These are phyloP conservation scores for Chenopodium quinoa DNA, from an alignment of 148 eudicot genomes.

Conservation along the genomic window DNA sequence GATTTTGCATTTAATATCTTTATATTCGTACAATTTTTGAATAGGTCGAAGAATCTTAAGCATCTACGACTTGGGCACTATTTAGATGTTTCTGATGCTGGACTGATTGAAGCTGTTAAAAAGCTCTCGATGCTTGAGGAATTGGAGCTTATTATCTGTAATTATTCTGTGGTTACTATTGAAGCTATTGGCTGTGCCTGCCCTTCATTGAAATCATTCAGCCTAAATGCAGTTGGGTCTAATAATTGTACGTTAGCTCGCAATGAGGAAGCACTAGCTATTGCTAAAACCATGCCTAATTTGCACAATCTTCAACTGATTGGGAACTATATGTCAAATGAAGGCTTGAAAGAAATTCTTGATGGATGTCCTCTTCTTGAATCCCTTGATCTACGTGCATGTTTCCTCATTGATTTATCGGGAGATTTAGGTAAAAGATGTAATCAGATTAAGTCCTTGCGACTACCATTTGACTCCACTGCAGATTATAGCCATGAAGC, in stretches of 20 bases:
- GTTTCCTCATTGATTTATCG: conserved; percentile 31
- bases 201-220: conserved; percentile 50
- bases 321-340: conserved; percentile 39
- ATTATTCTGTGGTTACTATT: conserved; percentile 22
- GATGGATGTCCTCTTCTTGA: conserved; percentile 50
- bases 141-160: conserved; percentile 38
- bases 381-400: conserved; percentile 50
- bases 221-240: conserved; percentile 30
- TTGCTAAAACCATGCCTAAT: conserved; percentile 45
- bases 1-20: no score
- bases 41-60: conserved; percentile 33
- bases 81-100: conserved; percentile 31
- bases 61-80: conserved; percentile 44
- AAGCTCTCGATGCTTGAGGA: conserved; percentile 53
- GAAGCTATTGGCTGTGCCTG: conserved; percentile 47
- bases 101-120: conserved; percentile 41
- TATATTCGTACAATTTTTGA: no score
- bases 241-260: neutral
- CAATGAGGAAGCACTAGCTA: conserved; percentile 40
- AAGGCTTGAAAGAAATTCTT: conserved; percentile 48
- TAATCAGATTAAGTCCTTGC: conserved; percentile 33
- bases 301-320: conserved; percentile 43
- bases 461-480: conserved; percentile 31
- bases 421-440: conserved; percentile 35
- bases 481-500: conserved; percentile 21